phyloP scores from a whole-genome alignment of 176 grass and related monocot species.

The Triticum timopheevii region DNA sequence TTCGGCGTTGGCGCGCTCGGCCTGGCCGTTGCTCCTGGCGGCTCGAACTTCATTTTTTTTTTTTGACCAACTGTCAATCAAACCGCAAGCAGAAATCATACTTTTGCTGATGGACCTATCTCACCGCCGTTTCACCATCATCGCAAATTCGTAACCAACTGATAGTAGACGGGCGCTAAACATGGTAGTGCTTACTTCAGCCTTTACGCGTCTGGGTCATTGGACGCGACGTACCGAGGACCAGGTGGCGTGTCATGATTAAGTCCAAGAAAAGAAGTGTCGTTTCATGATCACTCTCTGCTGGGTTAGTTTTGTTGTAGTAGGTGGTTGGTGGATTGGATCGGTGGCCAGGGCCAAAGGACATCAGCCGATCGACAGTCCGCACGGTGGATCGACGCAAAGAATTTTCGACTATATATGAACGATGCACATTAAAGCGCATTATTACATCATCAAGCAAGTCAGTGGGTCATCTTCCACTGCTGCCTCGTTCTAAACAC shows the following conservation, averaged over 20 bases:
- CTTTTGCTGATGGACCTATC: not conserved
- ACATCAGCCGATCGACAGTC: slow-evolving; percentile 12
- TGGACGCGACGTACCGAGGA: slow-evolving; percentile 15
- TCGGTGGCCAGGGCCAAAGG: slow-evolving; percentile 23
- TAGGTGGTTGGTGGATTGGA: not conserved
- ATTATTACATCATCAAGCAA: not conserved
- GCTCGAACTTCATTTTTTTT: too few species aligned
- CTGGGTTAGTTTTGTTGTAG: not conserved
- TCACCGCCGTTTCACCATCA: not conserved
- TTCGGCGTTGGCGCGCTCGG: too few species aligned
- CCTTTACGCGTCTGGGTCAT: not conserved
- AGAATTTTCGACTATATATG: too few species aligned
- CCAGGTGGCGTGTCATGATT: not conserved
- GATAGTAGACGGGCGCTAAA: not conserved
- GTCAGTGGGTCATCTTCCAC: not conserved
- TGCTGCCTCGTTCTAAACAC: not conserved
- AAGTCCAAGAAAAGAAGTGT: not conserved
- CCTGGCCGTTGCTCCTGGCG: too few species aligned
- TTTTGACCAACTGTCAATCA: not conserved
- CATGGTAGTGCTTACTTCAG: not conserved
- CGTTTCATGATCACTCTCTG: too few species aligned
- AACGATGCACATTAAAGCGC: not conserved
- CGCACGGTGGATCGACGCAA: too few species aligned
- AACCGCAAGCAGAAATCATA: not conserved
- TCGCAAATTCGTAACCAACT: not conserved